Evolutionary conservation across 73 alveolate species (phyloP).

Genomic region (Paramecium octaurelia): DNA sequence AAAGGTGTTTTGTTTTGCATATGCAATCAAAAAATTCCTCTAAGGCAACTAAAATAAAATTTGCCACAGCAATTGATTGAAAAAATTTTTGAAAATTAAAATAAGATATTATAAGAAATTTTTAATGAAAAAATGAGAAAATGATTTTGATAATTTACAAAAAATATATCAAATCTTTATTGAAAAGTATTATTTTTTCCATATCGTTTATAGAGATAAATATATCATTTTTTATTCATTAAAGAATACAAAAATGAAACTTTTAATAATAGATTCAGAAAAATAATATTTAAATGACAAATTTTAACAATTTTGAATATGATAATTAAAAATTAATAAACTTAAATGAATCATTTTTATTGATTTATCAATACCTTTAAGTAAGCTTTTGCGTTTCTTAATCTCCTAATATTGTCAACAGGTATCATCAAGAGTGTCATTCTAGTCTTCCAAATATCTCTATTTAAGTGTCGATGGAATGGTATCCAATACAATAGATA

Average conservation of each 20-base stretch:
- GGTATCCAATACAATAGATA: conserved; percentile 41
- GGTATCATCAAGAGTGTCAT: conserved; percentile 40
- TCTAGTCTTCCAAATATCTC: conserved; percentile 49
- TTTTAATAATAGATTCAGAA: too few relatives aligned
- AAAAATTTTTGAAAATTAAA: too few relatives aligned
- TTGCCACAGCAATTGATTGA: too few relatives aligned
- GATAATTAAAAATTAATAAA: neutral
- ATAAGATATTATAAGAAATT: too few relatives aligned
- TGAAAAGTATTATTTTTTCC: too few relatives aligned
- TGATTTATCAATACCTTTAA: neutral
- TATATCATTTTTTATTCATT: too few relatives aligned
- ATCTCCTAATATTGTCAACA: conserved; percentile 17
- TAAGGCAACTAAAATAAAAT: neutral
- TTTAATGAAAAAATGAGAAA: neutral
- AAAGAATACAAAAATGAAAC: too few relatives aligned
- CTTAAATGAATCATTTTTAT: neutral
- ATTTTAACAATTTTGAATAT: neutral
- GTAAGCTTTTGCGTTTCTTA: conserved; percentile 41
- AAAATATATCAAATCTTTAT: neutral
- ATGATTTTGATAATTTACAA: neutral
- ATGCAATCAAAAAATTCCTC: neutral
- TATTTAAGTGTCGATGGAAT: neutral
- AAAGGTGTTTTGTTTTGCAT: neutral
- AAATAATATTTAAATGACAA: too few relatives aligned
- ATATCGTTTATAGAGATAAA: neutral